Conservation (phyloP, 2,329 filamentous ascomycete genomes). For the Elsinoe batatas region DNA sequence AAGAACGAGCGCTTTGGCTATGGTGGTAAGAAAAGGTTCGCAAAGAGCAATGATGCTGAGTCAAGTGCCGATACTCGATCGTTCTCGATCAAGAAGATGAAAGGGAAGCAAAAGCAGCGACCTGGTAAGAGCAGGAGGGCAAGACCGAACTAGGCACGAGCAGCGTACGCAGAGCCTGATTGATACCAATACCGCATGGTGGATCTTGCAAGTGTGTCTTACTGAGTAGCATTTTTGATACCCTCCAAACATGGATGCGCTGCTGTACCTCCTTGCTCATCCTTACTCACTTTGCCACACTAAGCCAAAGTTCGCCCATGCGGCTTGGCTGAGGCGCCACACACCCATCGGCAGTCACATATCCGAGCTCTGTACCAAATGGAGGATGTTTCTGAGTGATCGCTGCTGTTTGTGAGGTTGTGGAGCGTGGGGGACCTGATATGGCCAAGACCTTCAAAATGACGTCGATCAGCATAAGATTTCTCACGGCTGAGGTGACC, state of each 20-base stretch:
- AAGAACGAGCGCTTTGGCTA: conserved; percentile 93
- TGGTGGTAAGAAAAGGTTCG: conserved; percentile 86
- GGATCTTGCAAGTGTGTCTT: neutral
- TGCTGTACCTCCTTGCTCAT: no score
- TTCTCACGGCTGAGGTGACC: neutral
- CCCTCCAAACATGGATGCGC: neutral
- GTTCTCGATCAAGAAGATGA: conserved; percentile 82
- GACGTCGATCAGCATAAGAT: neutral
- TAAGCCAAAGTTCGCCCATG: no score
- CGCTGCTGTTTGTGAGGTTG: neutral
- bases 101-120: conserved; percentile 38
- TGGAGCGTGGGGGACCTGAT: neutral
- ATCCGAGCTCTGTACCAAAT: no score
- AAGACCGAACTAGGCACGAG: conserved; percentile 12
- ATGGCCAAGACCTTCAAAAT: conserved; percentile 7
- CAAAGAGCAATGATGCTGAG: conserved; percentile 80
- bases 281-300: no score
- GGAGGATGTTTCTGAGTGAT: no score
- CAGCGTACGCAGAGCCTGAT: neutral
- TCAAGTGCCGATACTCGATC: conserved; percentile 71
- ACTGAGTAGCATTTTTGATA: neutral
- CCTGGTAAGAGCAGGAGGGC: conserved; percentile 32
- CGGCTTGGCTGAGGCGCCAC: no score
- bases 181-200: no score
- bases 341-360: no score